Conservation (phyloP, 179 eudicot species). For the Sideroxylon spinosum region DNA sequence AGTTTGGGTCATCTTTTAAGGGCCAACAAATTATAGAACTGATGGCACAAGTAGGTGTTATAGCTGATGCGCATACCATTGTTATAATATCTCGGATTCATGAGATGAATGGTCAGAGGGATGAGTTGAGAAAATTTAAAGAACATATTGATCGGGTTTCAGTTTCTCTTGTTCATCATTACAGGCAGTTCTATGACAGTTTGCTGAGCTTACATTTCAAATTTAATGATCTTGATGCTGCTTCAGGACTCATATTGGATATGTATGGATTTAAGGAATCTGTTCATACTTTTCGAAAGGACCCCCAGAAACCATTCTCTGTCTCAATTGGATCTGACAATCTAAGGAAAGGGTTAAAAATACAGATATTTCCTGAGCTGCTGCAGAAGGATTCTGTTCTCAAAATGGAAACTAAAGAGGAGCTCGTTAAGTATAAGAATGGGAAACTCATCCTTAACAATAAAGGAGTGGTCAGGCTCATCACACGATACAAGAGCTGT, state of each 20-base stretch:
- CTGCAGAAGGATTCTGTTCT: slow-evolving; percentile 47
- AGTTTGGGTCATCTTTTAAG: slow-evolving; percentile 47
- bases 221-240: slow-evolving; percentile 69
- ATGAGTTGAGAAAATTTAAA: slow-evolving; percentile 70
- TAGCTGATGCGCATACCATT: slow-evolving; percentile 69
- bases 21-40: slow-evolving; percentile 63
- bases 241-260: slow-evolving; percentile 50
- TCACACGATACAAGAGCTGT: slow-evolving; percentile 44
- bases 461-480: slow-evolving; percentile 60
- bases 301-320: slow-evolving; percentile 34
- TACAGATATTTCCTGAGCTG: slow-evolving; percentile 56
- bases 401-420: slow-evolving; percentile 40
- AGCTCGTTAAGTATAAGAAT: slow-evolving; percentile 35
- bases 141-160: slow-evolving; percentile 52
- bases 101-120: slow-evolving; percentile 68
- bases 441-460: slow-evolving; percentile 51
- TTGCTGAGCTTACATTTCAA: slow-evolving; percentile 64
- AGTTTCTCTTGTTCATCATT: slow-evolving; percentile 37
- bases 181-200: slow-evolving; percentile 59
- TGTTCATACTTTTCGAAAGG: slow-evolving; percentile 24
- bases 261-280: slow-evolving; percentile 35
- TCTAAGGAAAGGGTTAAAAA: slow-evolving; percentile 51
- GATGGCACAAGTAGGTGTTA: slow-evolving; percentile 59
- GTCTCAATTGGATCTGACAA: slow-evolving; percentile 66
- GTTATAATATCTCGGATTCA: slow-evolving; percentile 51